These are phyloP conservation scores for Fistulinella prunicolor DNA, from an alignment of 768 basidiomycete genomes.

Conservation along the genomic window DNA sequence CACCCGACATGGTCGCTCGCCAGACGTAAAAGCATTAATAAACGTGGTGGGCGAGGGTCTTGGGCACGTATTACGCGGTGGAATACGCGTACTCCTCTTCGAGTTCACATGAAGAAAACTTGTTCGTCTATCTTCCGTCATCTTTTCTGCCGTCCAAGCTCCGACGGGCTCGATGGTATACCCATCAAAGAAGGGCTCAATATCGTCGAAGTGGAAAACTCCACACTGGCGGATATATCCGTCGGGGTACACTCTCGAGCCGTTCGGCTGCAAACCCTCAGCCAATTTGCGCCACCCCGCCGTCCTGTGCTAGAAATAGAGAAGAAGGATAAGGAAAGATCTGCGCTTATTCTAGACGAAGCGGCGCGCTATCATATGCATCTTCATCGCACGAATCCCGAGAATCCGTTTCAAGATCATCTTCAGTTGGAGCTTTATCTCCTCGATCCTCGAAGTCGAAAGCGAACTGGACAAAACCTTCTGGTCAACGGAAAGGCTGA, in stretches of 20 bases:
- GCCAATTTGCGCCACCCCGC: conserved; percentile 38
- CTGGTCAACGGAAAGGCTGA: conserved; percentile 47
- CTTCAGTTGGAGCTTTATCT: conserved; percentile 53
- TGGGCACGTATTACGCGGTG: conserved; percentile 56
- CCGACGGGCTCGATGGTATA: conserved; percentile 29
- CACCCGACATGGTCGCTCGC: conserved; percentile 59
- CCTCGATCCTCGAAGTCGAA: conserved; percentile 45
- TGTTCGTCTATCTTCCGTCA: conserved; percentile 47
- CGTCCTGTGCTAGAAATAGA: conserved; percentile 39
- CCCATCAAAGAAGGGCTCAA: conserved; percentile 40
- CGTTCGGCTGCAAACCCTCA: conserved; percentile 44
- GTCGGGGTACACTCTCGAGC: conserved; percentile 40
- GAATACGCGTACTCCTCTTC: conserved; percentile 57
- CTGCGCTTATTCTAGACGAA: conserved; percentile 47
- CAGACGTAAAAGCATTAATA: conserved; percentile 35
- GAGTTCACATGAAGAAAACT: conserved; percentile 49
- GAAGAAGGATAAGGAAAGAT: conserved; percentile 32
- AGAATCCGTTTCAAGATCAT: conserved; percentile 44
- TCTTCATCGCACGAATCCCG: conserved; percentile 49
- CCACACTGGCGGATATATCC: conserved; percentile 50
- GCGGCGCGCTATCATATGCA: conserved; percentile 61
- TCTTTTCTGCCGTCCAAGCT: conserved; percentile 37
- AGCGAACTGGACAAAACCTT: conserved; percentile 43
- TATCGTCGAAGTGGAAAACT: conserved; percentile 44
- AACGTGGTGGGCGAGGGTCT: conserved; percentile 37